Percentiles rank a stretch among this genome's conserved stretches.
Evolutionary conservation across 2,329 filamentous ascomycete species (phyloP).

Genomic region (Mariannaea elegans): DNA sequence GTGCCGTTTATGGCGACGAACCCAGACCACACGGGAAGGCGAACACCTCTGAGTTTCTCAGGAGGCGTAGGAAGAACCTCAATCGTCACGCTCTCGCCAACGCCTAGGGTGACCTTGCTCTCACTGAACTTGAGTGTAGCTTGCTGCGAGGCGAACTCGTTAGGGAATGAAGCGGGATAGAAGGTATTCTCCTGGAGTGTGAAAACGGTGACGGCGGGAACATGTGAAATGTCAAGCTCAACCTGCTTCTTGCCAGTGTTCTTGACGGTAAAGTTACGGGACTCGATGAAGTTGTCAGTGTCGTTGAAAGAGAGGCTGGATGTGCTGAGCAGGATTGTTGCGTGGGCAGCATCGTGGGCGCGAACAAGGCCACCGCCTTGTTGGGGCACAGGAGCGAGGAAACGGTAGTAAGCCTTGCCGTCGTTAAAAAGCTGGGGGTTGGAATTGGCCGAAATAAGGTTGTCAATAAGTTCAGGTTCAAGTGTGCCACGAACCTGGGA

Average conservation of each 20-base stretch:
- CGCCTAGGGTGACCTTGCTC: conserved; percentile 53
- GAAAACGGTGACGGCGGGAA: conserved; percentile 62
- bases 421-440: conserved; percentile 60
- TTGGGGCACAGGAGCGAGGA: conserved; percentile 65
- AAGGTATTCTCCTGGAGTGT: conserved; percentile 49
- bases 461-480: conserved; percentile 59
- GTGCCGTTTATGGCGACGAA: conserved; percentile 53
- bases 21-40: conserved; percentile 54
- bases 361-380: conserved; percentile 69
- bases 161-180: conserved; percentile 55
- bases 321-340: conserved; percentile 60
- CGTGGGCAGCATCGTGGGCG: conserved; percentile 66
- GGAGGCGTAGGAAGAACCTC: conserved; percentile 57
- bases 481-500: conserved; percentile 60
- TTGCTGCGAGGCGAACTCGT: conserved; percentile 50
- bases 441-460: conserved; percentile 58
- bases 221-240: conserved; percentile 61
- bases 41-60: conserved; percentile 43
- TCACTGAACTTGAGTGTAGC: conserved; percentile 55
- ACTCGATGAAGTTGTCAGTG: conserved; percentile 62
- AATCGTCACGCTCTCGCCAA: conserved; percentile 54
- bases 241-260: conserved; percentile 61
- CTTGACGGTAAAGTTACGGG: conserved; percentile 62
- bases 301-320: conserved; percentile 72
- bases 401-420: conserved; percentile 45